phyloP scores from a whole-genome alignment of 1,284 basidiomycete genomes.

The Cerioporus squamosus region DNA sequence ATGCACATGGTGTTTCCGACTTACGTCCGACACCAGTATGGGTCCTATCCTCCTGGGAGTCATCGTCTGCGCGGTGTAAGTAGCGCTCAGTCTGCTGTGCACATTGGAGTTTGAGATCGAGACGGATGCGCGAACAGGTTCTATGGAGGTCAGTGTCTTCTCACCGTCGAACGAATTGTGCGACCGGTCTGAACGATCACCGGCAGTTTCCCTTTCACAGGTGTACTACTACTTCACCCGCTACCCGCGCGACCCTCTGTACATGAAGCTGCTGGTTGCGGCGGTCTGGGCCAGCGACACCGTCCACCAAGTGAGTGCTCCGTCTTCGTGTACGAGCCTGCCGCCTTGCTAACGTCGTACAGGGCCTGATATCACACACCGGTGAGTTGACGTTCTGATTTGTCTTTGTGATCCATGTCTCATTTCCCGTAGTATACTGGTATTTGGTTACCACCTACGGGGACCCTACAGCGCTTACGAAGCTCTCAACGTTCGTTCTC shows the following conservation, averaged over 20 bases:
- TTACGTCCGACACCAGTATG: background rate
- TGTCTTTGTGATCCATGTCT: background rate
- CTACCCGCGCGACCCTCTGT: conserved; percentile 56
- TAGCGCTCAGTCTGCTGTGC: background rate
- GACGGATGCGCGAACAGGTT: conserved; percentile 27
- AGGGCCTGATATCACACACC: conserved; percentile 51
- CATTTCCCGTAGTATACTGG: conserved; percentile 47
- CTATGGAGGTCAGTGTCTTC: conserved; percentile 49
- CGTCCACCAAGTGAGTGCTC: conserved; percentile 45
- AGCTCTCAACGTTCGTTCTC: background rate
- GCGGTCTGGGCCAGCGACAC: conserved; percentile 54
- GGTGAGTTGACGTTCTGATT: conserved; percentile 34
- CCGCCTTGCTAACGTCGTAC: background rate
- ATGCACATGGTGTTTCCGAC: background rate
- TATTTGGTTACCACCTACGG: conserved; percentile 55
- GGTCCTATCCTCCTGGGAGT: conserved; percentile 53
- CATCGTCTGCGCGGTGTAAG: conserved; percentile 48
- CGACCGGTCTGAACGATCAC: background rate
- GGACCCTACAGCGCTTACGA: conserved; percentile 36
- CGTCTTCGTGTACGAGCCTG: background rate
- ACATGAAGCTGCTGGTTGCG: conserved; percentile 54
- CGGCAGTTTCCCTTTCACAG: conserved; percentile 56
- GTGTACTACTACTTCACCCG: conserved; percentile 56
- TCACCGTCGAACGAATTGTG: no score
- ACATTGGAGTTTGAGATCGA: background rate